Evolutionary conservation across 139 green algal species (phyloP).

Genomic region (Picochlorum sp.): DNA sequence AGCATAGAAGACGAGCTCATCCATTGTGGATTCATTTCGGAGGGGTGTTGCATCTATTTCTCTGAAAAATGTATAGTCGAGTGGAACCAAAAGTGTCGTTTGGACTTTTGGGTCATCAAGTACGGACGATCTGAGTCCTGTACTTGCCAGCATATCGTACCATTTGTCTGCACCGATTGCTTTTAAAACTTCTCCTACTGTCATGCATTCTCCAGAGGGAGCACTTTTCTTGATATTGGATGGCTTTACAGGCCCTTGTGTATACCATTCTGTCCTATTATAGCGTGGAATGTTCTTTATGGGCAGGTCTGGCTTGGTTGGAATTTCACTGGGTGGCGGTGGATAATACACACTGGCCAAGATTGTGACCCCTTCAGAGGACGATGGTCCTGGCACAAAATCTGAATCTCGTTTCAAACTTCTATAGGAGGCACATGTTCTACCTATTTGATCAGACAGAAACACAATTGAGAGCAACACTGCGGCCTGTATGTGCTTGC

Average conservation of each 20-base stretch:
- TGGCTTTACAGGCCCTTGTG: background rate
- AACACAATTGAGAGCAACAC: too few relatives aligned
- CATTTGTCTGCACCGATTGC: conserved; percentile 21
- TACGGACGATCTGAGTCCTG: conserved; percentile 4
- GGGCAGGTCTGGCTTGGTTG: background rate
- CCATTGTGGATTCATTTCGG: conserved; percentile 10
- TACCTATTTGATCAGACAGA: too few relatives aligned
- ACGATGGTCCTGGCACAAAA: too few relatives aligned
- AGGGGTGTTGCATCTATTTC: conserved; percentile 15
- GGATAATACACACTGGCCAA: too few relatives aligned
- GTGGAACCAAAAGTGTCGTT: conserved; percentile 25
- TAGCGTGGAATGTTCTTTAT: background rate
- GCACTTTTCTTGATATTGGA: background rate
- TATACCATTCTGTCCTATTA: background rate
- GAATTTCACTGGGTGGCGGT: background rate
- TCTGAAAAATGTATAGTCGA: conserved; percentile 12
- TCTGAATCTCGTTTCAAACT: too few relatives aligned
- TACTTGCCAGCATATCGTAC: conserved; percentile 13
- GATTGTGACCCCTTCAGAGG: too few relatives aligned
- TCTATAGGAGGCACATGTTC: too few relatives aligned
- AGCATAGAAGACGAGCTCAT: conserved; percentile 10
- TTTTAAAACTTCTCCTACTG: conserved; percentile 16
- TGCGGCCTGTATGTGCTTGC: too few relatives aligned
- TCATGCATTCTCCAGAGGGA: conserved; percentile 11
- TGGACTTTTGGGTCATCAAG: conserved; percentile 1